A percentile compares a stretch with the other conserved stretches of the same genome.
Evolutionary conservation across 2,329 filamentous ascomycete species (phyloP).

Genomic region (Myrmaecium sp.): DNA sequence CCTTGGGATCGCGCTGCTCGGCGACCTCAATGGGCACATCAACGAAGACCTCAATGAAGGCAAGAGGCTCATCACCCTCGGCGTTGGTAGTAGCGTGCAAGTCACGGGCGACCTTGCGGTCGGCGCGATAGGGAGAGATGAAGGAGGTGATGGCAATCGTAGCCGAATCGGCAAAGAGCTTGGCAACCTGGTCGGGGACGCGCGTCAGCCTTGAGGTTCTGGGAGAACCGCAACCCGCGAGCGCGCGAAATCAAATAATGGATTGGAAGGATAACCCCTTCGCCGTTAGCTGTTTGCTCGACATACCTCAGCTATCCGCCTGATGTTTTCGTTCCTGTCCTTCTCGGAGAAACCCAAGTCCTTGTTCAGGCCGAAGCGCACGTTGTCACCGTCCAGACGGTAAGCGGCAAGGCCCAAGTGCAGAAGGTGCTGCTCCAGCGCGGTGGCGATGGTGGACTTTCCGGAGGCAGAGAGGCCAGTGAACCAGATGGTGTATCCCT

Average conservation of each 20-base stretch:
- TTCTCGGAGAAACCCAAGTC: constrained; percentile 87
- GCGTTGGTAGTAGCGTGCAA: constrained; percentile 50
- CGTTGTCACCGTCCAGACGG: constrained; percentile 93
- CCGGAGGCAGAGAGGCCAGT: constrained; percentile 91
- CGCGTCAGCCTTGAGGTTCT: neutral
- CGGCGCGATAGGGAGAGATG: constrained; percentile 85
- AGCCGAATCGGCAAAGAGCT: constrained; percentile 83
- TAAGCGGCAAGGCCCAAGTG: constrained; percentile 72
- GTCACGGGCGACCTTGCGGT: constrained; percentile 65
- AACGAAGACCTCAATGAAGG: constrained; percentile 87
- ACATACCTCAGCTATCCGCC: constrained; percentile 69
- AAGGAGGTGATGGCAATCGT: constrained; percentile 87
- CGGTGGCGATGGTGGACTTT: constrained; percentile 93
- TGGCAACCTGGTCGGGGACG: constrained; percentile 47
- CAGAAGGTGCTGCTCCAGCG: constrained; percentile 90
- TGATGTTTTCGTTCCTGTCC: constrained; percentile 95
- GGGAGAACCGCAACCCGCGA: neutral
- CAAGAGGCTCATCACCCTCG: constrained; percentile 46
- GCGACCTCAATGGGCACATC: constrained; percentile 84
- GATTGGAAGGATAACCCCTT: neutral
- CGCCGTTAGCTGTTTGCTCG: too few relatives aligned
- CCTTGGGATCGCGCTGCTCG: constrained; percentile 92
- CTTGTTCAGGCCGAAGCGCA: constrained; percentile 95
- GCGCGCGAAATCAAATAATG: neutral
- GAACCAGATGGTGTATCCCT: constrained; percentile 92